Evolutionary conservation across 805 yeast species (phyloP).

Genomic region (Metschnikowia continentalis): DNA sequence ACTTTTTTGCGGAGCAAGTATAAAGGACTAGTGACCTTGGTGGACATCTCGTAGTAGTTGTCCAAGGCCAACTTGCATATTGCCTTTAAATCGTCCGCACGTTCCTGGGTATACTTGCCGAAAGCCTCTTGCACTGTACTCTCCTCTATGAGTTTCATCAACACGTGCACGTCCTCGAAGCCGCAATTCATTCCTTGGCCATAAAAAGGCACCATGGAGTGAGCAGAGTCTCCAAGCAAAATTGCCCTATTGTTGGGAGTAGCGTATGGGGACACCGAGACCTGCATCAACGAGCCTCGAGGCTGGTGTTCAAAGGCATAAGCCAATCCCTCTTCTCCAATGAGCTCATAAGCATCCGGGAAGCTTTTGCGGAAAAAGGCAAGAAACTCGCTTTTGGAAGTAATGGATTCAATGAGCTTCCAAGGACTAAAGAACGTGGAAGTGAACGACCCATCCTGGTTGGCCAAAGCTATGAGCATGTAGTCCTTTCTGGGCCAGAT

Average conservation of each 20-base stretch:
- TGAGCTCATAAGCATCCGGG: conserved; percentile 67
- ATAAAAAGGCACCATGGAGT: conserved; percentile 96
- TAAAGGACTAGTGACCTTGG: conserved; percentile 59
- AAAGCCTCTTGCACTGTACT: conserved; percentile 48
- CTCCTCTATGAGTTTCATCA: conserved; percentile 49
- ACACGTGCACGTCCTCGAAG: conserved; percentile 77
- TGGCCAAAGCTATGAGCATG: conserved; percentile 89
- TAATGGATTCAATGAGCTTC: conserved; percentile 53
- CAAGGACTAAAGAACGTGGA: conserved; percentile 86
- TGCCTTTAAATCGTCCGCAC: conserved; percentile 68
- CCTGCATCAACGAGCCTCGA: conserved; percentile 72
- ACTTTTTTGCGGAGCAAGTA: conserved; percentile 64
- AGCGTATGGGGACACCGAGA: conserved; percentile 68
- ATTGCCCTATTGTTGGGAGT: conserved; percentile 55
- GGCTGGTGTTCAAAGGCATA: conserved; percentile 58
- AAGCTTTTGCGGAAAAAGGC: conserved; percentile 59
- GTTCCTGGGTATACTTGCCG: conserved; percentile 44
- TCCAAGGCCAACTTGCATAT: conserved; percentile 74
- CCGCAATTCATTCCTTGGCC: conserved; percentile 98
- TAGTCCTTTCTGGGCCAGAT: conserved; percentile 87
- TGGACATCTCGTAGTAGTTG: conserved; percentile 85
- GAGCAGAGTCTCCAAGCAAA: conserved; percentile 90
- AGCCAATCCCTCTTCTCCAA: conserved; percentile 54
- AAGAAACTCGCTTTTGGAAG: conserved; percentile 40
- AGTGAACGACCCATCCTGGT: conserved; percentile 81